Evolutionary conservation across 345 rosid genomes (phyloP).

Genomic region (Ricinus communis): DNA sequence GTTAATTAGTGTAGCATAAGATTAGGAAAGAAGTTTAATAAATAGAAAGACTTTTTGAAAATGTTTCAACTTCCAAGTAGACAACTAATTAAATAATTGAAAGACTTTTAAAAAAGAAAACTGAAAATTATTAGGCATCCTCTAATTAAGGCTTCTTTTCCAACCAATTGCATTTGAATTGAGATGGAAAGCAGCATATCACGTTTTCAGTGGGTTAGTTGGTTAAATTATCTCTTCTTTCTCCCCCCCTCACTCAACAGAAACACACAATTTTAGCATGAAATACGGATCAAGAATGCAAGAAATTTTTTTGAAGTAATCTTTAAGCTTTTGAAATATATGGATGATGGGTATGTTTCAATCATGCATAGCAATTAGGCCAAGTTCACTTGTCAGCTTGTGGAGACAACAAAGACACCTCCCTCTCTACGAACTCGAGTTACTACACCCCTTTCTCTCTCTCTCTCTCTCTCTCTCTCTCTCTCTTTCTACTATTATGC

Average conservation of each 20-base stretch:
- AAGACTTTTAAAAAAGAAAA: no score
- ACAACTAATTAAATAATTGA: no score
- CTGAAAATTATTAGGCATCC: background rate
- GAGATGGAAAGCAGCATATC: background rate
- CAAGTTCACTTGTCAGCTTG: constrained; percentile 47
- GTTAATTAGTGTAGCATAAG: no score
- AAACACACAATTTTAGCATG: constrained; percentile 7
- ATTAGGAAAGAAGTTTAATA: no score
- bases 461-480: constrained; percentile 9
- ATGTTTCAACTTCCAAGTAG: no score
- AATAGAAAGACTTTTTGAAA: no score
- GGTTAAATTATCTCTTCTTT: background rate
- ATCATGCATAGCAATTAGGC: constrained; percentile 38
- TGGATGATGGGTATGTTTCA: constrained; percentile 40
- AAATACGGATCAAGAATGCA: constrained; percentile 21
- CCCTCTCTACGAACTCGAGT: constrained; percentile 27
- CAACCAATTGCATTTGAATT: background rate
- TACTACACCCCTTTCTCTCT: constrained; percentile 7
- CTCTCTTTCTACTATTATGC: constrained; percentile 1
- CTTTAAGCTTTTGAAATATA: constrained; percentile 19
- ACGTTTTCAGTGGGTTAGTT: background rate
- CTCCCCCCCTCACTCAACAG: background rate
- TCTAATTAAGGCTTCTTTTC: background rate
- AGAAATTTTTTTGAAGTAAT: constrained; percentile 22
- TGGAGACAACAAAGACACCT: constrained; percentile 48